phyloP scores from a whole-genome alignment of 495 filamentous ascomycete genomes.

The Ramalina intermedia region DNA sequence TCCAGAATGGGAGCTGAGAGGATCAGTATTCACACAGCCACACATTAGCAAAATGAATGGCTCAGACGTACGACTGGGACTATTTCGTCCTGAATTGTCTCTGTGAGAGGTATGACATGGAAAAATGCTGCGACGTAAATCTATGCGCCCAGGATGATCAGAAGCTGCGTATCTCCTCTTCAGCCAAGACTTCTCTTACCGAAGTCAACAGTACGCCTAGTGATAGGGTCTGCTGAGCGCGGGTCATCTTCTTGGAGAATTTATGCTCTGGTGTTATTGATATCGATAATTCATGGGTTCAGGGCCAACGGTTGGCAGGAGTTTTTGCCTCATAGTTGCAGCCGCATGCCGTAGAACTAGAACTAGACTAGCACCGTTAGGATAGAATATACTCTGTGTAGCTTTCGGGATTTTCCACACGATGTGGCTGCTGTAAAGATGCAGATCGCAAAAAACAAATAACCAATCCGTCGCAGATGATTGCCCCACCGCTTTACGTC shows the following conservation, averaged over 20 bases:
- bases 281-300: too few relatives aligned
- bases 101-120: constrained; percentile 69
- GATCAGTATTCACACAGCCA: neutral
- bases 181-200: constrained; percentile 31
- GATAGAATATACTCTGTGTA: too few relatives aligned
- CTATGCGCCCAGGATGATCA: constrained; percentile 26
- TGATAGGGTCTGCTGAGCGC: constrained; percentile 84
- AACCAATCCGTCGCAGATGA: too few relatives aligned
- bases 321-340: too few relatives aligned
- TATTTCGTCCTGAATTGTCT: constrained; percentile 39
- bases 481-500: too few relatives aligned
- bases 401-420: too few relatives aligned
- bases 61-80: constrained; percentile 34
- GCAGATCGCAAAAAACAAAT: too few relatives aligned
- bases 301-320: too few relatives aligned
- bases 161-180: neutral
- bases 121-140: constrained; percentile 80
- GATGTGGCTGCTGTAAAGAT: too few relatives aligned
- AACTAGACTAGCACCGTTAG: too few relatives aligned
- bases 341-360: too few relatives aligned
- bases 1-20: constrained; percentile 76
- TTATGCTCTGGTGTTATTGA: too few relatives aligned
- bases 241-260: constrained; percentile 49
- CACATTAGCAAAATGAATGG: neutral
- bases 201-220: constrained; percentile 75